These are phyloP conservation scores for Fusarium graminum DNA, from an alignment of 2,329 filamentous ascomycete species.

Conservation along the genomic window DNA sequence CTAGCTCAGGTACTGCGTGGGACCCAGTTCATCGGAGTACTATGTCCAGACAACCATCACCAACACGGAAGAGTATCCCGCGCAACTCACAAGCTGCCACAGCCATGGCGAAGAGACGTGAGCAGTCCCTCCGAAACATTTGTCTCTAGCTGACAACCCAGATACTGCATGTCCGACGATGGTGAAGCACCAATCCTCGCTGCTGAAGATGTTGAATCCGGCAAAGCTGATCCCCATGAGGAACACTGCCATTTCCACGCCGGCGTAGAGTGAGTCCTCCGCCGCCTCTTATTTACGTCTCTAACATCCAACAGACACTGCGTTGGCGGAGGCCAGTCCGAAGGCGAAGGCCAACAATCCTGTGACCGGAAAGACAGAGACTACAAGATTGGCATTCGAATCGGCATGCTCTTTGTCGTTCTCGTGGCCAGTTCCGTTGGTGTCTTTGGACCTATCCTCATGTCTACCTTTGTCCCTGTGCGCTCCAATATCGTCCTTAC, in stretches of 20 bases:
- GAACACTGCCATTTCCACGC: slow-evolving; percentile 79
- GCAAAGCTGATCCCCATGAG: slow-evolving; percentile 35
- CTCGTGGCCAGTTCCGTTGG: slow-evolving; percentile 75
- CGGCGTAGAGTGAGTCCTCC: slow-evolving; percentile 72
- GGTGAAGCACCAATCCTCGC: slow-evolving; percentile 40
- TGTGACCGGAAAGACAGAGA: slow-evolving; percentile 64
- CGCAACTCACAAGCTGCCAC: slow-evolving; percentile 75
- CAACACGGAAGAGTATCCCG: slow-evolving; percentile 67
- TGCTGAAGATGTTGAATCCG: slow-evolving; percentile 34
- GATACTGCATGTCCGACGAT: slow-evolving; percentile 44
- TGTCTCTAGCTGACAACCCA: background rate
- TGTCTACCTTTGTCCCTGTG: slow-evolving; percentile 67
- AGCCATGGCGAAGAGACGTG: slow-evolving; percentile 69
- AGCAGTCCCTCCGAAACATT: slow-evolving; percentile 29
- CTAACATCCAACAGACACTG: slow-evolving; percentile 64
- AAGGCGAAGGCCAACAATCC: slow-evolving; percentile 52
- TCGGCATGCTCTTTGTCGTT: slow-evolving; percentile 81
- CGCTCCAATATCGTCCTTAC: slow-evolving; percentile 66
- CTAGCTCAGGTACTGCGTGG: slow-evolving; percentile 56
- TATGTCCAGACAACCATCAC: slow-evolving; percentile 63
- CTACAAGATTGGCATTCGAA: slow-evolving; percentile 76
- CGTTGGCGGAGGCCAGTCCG: slow-evolving; percentile 57
- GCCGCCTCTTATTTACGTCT: rapidly evolving
- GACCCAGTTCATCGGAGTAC: slow-evolving; percentile 56
- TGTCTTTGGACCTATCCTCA: slow-evolving; percentile 76